Evolutionary conservation across 208 protist genomes (phyloP), one percentile per base, ranked within the genome.

Genomic region (Tritrichomonas musculus): DNA sequence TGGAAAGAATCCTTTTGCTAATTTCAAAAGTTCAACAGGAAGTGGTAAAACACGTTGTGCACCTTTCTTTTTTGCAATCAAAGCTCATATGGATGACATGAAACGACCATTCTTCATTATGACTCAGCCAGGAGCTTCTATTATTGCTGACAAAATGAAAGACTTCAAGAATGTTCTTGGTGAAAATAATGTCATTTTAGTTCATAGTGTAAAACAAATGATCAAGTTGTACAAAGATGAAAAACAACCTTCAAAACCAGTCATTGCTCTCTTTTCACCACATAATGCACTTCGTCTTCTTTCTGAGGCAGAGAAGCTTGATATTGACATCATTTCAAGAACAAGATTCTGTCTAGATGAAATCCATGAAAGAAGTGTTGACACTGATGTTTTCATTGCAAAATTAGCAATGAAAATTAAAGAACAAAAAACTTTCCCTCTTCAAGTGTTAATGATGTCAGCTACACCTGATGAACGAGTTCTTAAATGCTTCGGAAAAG

Each of bases 321-420:
- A 57, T 5, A 57, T 88, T 39, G 47, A 88, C 17, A 57, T 57
- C 39, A 33, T 88, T 14, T 33, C 8, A 14, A 25, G 5, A 88
- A 88, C 77, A 8, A 53, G 77, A 88, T 88, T 88, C 57, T 88
- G 77, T 57, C 47, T 88, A 17, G 77, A 88, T 88, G 77, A 88
- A 57, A 88, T 88, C 17, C 77, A 88, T 57, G 17, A 88, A 57
- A 88, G 77, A 88, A 36, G 9, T 39, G 41, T 53, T 39, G 22
- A 88, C 4, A 88, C 77, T 53, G 77, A 88, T 57, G 47, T 39
- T 39, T 30, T 88, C 5, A 39, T 88, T 57, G 22, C 77, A 13
- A 4, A 39, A 36, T 39, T 88, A 39, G 41, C 77, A 39, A 44
- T n/a, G 25, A 49, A 84, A n/a, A 53, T 30, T 0, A 1, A 2